Conservation (phyloP, 768 basidiomycete genomes). For the Suillus fuscotomentosus region DNA sequence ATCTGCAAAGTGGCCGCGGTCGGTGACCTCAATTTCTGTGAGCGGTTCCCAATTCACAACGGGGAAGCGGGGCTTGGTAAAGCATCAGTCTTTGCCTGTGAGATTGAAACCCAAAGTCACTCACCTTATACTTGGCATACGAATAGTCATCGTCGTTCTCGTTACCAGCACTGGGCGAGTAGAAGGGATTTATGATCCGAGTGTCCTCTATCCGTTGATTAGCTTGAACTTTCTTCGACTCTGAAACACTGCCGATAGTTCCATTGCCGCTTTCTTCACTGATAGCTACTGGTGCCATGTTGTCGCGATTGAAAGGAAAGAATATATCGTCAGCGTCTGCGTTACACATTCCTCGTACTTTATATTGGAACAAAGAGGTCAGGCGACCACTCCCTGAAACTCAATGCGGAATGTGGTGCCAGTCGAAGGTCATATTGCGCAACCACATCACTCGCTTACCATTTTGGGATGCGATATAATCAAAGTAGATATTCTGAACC, state of each 20-base stretch:
- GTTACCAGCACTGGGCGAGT: constrained; percentile 57
- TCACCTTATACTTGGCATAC: constrained; percentile 60
- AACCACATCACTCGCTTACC: constrained; percentile 13
- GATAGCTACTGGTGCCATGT: constrained; percentile 54
- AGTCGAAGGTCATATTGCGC: constrained; percentile 17
- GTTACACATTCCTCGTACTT: constrained; percentile 7
- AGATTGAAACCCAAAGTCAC: constrained; percentile 5
- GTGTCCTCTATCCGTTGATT: constrained; percentile 7
- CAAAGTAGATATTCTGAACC: not conserved
- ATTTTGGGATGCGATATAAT: constrained; percentile 6
- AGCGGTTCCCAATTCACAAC: constrained; percentile 65
- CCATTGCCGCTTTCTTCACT: constrained; percentile 28
- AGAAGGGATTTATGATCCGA: constrained; percentile 59
- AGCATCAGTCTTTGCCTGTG: constrained; percentile 1
- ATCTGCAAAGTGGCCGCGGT: constrained; percentile 69
- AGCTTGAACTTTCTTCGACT: constrained; percentile 23
- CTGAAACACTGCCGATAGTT: constrained; percentile 18
- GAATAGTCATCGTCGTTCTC: constrained; percentile 51
- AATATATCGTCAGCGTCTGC: not conserved
- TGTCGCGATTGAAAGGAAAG: not conserved
- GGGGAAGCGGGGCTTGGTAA: constrained; percentile 60
- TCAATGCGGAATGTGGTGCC: constrained; percentile 10
- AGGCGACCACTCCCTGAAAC: not conserved
- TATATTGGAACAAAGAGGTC: constrained; percentile 12
- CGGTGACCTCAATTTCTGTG: constrained; percentile 53